Evolutionary conservation across 73 alveolate species (phyloP), one percentile per base, ranked within the genome.

Genomic region (Halteria grandinella): DNA sequence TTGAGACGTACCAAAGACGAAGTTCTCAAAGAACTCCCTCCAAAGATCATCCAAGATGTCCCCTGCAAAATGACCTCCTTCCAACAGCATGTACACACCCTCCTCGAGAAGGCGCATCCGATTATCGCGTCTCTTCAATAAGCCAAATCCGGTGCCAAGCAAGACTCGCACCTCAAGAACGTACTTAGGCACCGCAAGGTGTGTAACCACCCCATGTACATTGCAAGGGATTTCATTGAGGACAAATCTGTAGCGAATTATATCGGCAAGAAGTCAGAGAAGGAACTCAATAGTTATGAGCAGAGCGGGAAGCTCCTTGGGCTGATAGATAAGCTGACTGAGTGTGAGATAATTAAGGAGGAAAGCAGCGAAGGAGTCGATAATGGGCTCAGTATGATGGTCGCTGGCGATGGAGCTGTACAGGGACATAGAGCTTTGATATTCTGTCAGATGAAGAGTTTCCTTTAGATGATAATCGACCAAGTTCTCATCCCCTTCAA

Each of bases 1-100:
- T 81, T 97, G 70, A 83, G 99, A 84, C 82, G 99, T 64, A 87
- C 96, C 54, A 97, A 97, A 88, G 94, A 94, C 48, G 96, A 95
- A 52, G 99, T 97, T 23, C 70, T 95, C 12, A 80, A 87, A 58
- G 97, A 95, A 58, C 90, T 97, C 57, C 99, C 99, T 15, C 96
- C 96, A 6, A 97, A 97, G 84, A 94, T 94, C 15, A 92, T 97
- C n/a, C 89, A 92, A 55, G 99, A 97, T 87, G 89, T 87, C 62
- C 79, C 87, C 25, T 95, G 99, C 58, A 75, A 83, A 36, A 70
- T 97, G 98, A 83, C 95, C 12, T 63, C 86, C 23, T 45, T 83
- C 24, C 95, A 97, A 78, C 66, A 84, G 28, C 49, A 37, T 20
- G 36, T 73, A 20, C 75, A 50, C 40, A 21, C 50, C 1, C 34